A percentile compares a stretch with the other conserved stretches of the same genome.
phyloP scores from a whole-genome alignment of 345 rosid genomes.

The Salix koriyanagi region DNA sequence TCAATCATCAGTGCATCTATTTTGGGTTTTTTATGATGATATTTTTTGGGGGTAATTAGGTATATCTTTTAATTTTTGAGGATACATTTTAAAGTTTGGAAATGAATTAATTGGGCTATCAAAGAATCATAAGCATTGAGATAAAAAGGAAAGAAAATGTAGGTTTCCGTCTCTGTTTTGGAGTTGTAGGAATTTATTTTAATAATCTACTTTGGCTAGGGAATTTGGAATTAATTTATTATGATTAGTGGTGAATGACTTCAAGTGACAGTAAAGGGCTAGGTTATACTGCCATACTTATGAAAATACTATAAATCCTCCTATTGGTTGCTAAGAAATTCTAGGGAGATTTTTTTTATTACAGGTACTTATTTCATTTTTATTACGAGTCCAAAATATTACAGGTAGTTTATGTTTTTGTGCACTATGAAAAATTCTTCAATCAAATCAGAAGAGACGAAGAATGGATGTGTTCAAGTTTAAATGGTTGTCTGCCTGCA shows the following conservation, averaged over 20 bases:
- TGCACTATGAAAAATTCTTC: not conserved
- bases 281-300: not conserved
- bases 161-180: not conserved
- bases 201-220: not conserved
- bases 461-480: not conserved
- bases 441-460: not conserved
- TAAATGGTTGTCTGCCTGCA: slow-evolving; percentile 25
- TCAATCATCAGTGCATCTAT: not conserved
- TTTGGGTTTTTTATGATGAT: not conserved
- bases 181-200: not conserved
- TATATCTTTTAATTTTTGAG: not conserved
- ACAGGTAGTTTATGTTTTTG: slow-evolving; percentile 7
- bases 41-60: not conserved
- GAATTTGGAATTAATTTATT: not conserved
- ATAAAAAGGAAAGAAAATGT: too few species aligned
- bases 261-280: not conserved
- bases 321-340: not conserved
- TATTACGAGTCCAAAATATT: not conserved
- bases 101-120: not conserved
- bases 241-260: not conserved
- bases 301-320: not conserved
- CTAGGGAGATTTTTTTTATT: not conserved
- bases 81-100: not conserved
- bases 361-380: not conserved
- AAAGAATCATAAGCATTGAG: not conserved